Evolutionary conservation across 345 rosid species (phyloP).

Genomic region (Salix suchowensis): DNA sequence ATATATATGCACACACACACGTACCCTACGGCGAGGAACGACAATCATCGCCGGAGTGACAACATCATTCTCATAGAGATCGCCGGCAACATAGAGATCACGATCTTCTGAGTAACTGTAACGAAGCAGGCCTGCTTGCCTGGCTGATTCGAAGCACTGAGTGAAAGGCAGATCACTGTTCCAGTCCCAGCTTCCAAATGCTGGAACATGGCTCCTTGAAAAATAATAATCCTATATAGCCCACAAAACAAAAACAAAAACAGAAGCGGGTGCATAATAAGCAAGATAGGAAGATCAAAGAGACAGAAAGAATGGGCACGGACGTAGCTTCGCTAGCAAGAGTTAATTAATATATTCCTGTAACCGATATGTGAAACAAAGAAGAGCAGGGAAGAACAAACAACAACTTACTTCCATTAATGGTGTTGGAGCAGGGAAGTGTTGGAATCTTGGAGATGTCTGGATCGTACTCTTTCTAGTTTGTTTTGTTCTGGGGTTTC

Average conservation of each 20-base stretch:
- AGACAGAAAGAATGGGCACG: too few relatives aligned
- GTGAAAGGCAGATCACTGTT: constrained; percentile 77
- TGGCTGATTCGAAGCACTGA: constrained; percentile 82
- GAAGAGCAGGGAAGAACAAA: background rate
- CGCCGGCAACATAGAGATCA: constrained; percentile 88
- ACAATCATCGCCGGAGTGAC: constrained; percentile 88
- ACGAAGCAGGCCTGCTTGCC: constrained; percentile 64
- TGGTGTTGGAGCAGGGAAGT: background rate
- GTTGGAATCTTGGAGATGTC: background rate
- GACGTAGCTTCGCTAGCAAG: too few relatives aligned
- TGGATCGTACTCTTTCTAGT: too few relatives aligned
- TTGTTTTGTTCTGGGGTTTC: background rate
- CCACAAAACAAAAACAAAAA: background rate
- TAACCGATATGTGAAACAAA: background rate
- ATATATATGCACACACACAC: too few relatives aligned
- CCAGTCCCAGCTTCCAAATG: constrained; percentile 99
- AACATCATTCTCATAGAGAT: constrained; percentile 66
- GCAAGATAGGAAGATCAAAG: background rate
- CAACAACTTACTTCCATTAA: constrained; percentile 16
- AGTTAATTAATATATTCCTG: too few relatives aligned
- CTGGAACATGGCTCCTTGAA: constrained; percentile 70
- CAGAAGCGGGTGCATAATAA: background rate
- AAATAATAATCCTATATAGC: constrained; percentile 36
- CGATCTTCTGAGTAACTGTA: constrained; percentile 68
- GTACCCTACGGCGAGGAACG: constrained; percentile 78